phyloP scores from a whole-genome alignment of 2,329 filamentous ascomycete genomes.

The Mycosphaerella sp. region DNA sequence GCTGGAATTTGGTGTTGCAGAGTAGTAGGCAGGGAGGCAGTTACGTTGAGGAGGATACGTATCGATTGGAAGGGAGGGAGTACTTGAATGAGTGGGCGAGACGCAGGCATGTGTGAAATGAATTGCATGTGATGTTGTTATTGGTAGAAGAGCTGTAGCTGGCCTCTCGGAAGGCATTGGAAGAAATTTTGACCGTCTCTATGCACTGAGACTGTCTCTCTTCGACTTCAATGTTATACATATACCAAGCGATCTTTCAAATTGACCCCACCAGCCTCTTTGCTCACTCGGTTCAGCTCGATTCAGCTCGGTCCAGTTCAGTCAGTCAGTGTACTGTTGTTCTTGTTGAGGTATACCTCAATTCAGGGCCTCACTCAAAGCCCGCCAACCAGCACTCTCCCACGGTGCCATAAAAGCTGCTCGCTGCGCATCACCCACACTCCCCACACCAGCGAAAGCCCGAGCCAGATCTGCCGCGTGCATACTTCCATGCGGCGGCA shows the following conservation, averaged over 20 bases:
- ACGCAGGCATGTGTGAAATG: constrained; percentile 18
- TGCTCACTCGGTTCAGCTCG: too few species aligned
- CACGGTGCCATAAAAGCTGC: constrained; percentile 79
- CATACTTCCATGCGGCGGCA: constrained; percentile 65
- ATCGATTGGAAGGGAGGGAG: constrained; percentile 17
- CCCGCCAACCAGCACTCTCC: constrained; percentile 34
- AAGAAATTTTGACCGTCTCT: too few species aligned
- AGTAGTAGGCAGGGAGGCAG: constrained; percentile 12
- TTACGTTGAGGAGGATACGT: constrained; percentile 20
- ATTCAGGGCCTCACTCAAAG: constrained; percentile 13
- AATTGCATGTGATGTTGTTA: not conserved
- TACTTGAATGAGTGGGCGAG: constrained; percentile 21
- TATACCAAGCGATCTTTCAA: too few species aligned
- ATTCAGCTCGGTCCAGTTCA: too few species aligned
- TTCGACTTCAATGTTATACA: too few species aligned
- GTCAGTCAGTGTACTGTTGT: too few species aligned
- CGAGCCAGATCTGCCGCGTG: constrained; percentile 62
- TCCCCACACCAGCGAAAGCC: constrained; percentile 68
- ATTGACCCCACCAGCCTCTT: too few species aligned
- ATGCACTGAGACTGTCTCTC: too few species aligned
- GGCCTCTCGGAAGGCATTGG: too few species aligned
- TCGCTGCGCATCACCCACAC: constrained; percentile 65
- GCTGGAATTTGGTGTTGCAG: constrained; percentile 19
- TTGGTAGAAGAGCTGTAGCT: too few species aligned
- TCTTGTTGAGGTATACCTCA: not conserved